These are phyloP conservation scores for Microglena sp. DNA, from an alignment of 139 green algal genomes.

Conservation along the genomic window DNA sequence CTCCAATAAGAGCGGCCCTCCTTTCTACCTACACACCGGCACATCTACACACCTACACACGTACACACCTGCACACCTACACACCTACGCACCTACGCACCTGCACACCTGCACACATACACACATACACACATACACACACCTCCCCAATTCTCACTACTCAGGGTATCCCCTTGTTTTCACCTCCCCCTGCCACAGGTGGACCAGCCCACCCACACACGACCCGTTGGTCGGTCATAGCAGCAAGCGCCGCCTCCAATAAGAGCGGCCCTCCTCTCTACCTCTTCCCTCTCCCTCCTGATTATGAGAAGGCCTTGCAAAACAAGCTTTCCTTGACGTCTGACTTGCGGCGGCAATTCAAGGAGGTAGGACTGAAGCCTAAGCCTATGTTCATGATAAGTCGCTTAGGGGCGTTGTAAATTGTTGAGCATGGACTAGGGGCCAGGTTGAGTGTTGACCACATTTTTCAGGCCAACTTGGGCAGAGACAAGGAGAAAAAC, in stretches of 20 bases:
- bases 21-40: conserved; percentile 37
- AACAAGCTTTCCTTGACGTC: conserved; percentile 61
- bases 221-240: conserved; percentile 20
- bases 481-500: neutral
- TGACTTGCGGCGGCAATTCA: conserved; percentile 45
- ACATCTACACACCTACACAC: too few relatives aligned
- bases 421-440: too few relatives aligned
- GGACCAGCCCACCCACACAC: conserved; percentile 22
- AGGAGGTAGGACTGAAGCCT: conserved; percentile 18
- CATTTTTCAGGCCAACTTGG: too few relatives aligned
- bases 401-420: too few relatives aligned
- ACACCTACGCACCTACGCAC: too few relatives aligned
- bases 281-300: conserved; percentile 70
- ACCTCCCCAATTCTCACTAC: too few relatives aligned
- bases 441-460: too few relatives aligned
- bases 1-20: too few relatives aligned
- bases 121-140: conserved; percentile 1
- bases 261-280: conserved; percentile 19
- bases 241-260: neutral
- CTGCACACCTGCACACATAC: neutral
- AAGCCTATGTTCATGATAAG: neutral
- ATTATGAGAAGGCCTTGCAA: conserved; percentile 67
- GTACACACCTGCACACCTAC: too few relatives aligned
- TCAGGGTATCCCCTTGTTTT: neutral
- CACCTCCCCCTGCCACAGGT: conserved; percentile 12